phyloP scores from a whole-genome alignment of 2,329 filamentous ascomycete species.

The Botryosphaeria agaves region DNA sequence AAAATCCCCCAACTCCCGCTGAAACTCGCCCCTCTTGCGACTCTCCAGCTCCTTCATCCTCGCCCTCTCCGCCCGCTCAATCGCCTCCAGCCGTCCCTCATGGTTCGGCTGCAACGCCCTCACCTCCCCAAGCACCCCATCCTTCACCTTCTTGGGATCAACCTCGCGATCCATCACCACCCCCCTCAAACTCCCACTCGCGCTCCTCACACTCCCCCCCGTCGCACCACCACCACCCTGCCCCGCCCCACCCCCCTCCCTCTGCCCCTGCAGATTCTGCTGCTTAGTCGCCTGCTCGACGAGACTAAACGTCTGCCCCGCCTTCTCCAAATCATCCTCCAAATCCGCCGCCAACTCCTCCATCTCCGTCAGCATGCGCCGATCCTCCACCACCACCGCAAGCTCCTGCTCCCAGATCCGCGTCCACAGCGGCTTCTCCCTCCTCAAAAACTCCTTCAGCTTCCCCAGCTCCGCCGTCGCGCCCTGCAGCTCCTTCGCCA shows the following conservation, averaged over 20 bases:
- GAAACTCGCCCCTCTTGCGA: constrained; percentile 58
- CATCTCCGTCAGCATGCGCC: constrained; percentile 87
- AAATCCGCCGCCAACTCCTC: constrained; percentile 88
- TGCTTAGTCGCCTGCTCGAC: constrained; percentile 98
- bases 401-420: constrained; percentile 99
- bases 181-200: constrained; percentile 13
- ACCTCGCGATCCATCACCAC: constrained; percentile 26
- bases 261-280: constrained; percentile 50
- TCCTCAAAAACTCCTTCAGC: constrained; percentile 80
- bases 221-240: constrained; percentile 30
- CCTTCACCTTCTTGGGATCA: constrained; percentile 72
- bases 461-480: constrained; percentile 79
- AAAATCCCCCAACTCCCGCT: constrained; percentile 69
- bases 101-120: constrained; percentile 89
- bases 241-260: constrained; percentile 37
- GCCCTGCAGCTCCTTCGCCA: constrained; percentile 71
- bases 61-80: constrained; percentile 88
- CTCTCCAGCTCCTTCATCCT: constrained; percentile 75
- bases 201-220: constrained; percentile 15
- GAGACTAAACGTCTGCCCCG: constrained; percentile 77
- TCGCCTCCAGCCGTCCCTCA: constrained; percentile 80
- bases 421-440: constrained; percentile 92
- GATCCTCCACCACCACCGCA: constrained; percentile 87
- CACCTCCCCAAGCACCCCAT: constrained; percentile 82
- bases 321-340: constrained; percentile 89